A percentile compares a stretch with the other conserved stretches of the same genome.
Conservation (phyloP, 2,329 filamentous ascomycete genomes). For the Intubia oerlemansii region DNA sequence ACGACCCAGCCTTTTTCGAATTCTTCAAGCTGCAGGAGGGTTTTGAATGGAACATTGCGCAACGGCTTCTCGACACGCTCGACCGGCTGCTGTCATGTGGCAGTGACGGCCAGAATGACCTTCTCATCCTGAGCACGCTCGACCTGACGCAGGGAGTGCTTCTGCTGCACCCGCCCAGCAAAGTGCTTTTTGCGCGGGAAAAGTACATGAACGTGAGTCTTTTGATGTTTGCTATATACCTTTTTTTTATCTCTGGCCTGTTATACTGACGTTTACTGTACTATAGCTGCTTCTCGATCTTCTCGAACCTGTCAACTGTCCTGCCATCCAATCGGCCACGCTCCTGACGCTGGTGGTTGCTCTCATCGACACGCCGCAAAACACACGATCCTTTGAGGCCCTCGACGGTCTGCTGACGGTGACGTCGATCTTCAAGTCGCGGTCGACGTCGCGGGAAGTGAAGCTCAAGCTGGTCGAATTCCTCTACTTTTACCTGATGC, state of each 20-base stretch:
- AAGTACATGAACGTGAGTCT: slow-evolving; percentile 72
- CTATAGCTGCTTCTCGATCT: slow-evolving; percentile 68
- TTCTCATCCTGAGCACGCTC: slow-evolving; percentile 71
- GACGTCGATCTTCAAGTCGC: slow-evolving; percentile 80
- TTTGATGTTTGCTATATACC: too few species aligned
- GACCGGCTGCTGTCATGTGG: slow-evolving; percentile 11
- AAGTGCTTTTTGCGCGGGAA: slow-evolving; percentile 68
- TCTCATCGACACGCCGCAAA: slow-evolving; percentile 65
- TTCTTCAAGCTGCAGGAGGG: slow-evolving; percentile 95
- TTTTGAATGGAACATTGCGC: slow-evolving; percentile 93
- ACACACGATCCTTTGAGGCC: slow-evolving; percentile 78
- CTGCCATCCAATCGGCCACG: slow-evolving; percentile 75
- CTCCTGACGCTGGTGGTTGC: slow-evolving; percentile 79
- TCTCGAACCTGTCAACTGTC: slow-evolving; percentile 78
- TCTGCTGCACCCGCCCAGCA: slow-evolving; percentile 75
- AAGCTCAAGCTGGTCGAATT: slow-evolving; percentile 96
- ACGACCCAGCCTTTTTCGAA: slow-evolving; percentile 78
- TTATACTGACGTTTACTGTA: neutral
- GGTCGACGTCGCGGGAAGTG: slow-evolving; percentile 66
- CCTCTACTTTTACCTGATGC: slow-evolving; percentile 96
- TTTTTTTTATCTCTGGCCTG: neutral
- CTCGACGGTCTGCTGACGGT: slow-evolving; percentile 83
- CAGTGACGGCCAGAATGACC: slow-evolving; percentile 49
- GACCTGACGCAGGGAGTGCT: slow-evolving; percentile 77
- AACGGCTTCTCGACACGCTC: slow-evolving; percentile 47